These are phyloP conservation scores for Wickerhamomyces xylosicus DNA, from an alignment of 805 yeast species.

Conservation along the genomic window DNA sequence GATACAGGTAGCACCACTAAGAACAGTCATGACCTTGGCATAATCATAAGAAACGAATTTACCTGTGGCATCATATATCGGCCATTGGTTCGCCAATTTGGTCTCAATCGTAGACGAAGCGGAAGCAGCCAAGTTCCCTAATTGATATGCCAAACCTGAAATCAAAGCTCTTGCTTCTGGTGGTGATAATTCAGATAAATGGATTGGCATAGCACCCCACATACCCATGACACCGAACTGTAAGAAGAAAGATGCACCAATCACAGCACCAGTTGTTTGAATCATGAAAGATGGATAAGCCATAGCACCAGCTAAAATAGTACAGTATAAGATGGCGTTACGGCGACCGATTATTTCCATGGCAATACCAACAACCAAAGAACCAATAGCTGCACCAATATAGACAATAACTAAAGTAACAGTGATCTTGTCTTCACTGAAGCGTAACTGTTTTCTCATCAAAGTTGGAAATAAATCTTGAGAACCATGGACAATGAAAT, in stretches of 20 bases:
- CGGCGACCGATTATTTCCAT: constrained; percentile 59
- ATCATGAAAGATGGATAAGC: constrained; percentile 49
- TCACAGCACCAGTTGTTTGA: constrained; percentile 27
- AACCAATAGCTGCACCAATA: constrained; percentile 60
- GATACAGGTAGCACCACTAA: constrained; percentile 57
- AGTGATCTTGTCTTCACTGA: constrained; percentile 37
- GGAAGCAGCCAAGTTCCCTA: constrained; percentile 64
- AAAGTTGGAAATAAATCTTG: constrained; percentile 67
- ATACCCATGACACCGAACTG: constrained; percentile 62
- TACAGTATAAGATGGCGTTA: constrained; percentile 38
- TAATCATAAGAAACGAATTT: constrained; percentile 30
- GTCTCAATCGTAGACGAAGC: constrained; percentile 68
- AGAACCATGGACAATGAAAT: constrained; percentile 64
- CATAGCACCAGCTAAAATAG: constrained; percentile 48
- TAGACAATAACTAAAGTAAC: constrained; percentile 54
- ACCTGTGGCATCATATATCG: constrained; percentile 29
- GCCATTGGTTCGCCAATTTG: constrained; percentile 50
- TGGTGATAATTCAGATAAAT: constrained; percentile 56
- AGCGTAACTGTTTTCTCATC: constrained; percentile 42
- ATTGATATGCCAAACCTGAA: constrained; percentile 55
- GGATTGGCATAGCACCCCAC: constrained; percentile 65
- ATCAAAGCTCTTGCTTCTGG: constrained; percentile 55
- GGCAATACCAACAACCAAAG: constrained; percentile 43
- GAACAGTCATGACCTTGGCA: constrained; percentile 60
- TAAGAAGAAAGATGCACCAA: constrained; percentile 54